Evolutionary conservation across 306 rosid species (phyloP).

Genomic region (Trifolium fragiferum): DNA sequence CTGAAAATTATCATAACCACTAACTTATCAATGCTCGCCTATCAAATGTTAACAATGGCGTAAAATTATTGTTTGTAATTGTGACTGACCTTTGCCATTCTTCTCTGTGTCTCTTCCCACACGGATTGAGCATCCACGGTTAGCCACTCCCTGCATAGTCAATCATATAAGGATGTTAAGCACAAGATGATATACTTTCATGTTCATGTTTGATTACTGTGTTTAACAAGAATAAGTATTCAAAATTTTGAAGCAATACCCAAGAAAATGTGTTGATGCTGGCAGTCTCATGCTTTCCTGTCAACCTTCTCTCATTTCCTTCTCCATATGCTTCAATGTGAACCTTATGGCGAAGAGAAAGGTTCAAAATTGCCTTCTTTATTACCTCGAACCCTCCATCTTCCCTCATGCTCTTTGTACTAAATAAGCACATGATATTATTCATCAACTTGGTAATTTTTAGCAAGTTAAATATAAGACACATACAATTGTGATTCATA

Average conservation of each 20-base stretch:
- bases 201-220: background rate
- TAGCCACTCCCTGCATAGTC: constrained; percentile 89
- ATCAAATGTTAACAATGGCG: too few relatives aligned
- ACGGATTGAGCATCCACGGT: constrained; percentile 98
- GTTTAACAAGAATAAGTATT: constrained; percentile 27
- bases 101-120: constrained; percentile 96
- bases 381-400: constrained; percentile 90
- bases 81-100: constrained; percentile 77
- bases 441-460: constrained; percentile 23
- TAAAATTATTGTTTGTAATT: constrained; percentile 9
- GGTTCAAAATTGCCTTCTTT: constrained; percentile 94
- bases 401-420: constrained; percentile 99
- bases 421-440: constrained; percentile 46
- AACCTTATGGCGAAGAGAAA: constrained; percentile 86
- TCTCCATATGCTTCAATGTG: constrained; percentile 97
- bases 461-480: constrained; percentile 15
- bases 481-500: constrained; percentile 26
- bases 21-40: too few relatives aligned
- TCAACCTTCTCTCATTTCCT: constrained; percentile 98
- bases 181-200: background rate
- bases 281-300: constrained; percentile 99
- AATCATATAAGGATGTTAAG: constrained; percentile 40
- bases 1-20: background rate
- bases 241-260: constrained; percentile 57
- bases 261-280: constrained; percentile 85